These are phyloP conservation scores for Herpetomonas tarakana DNA, from an alignment of 208 protist genomes.

Conservation along the genomic window DNA sequence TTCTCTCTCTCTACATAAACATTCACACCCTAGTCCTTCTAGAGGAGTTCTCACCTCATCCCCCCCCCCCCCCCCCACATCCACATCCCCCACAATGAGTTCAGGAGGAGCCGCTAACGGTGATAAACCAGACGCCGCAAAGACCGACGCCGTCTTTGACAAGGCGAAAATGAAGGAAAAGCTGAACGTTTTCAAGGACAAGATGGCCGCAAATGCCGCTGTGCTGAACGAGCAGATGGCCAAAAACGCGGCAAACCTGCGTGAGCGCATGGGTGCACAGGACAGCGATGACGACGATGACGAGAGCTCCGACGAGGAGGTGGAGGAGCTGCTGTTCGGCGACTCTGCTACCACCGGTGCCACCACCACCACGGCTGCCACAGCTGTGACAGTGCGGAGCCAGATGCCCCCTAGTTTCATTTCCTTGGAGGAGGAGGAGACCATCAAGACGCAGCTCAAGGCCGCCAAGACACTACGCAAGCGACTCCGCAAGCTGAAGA, in stretches of 20 bases:
- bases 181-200: slow-evolving; percentile 17
- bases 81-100: too few relatives aligned
- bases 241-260: slow-evolving; percentile 4
- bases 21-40: too few relatives aligned
- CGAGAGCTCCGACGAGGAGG: slow-evolving; percentile 23
- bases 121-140: too few relatives aligned
- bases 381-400: slow-evolving; percentile 33
- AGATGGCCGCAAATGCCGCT: slow-evolving; percentile 10
- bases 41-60: too few relatives aligned
- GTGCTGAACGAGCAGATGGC: slow-evolving; percentile 14
- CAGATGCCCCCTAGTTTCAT: slow-evolving; percentile 24
- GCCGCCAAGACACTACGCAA: slow-evolving; percentile 20
- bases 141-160: too few relatives aligned
- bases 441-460: slow-evolving; percentile 26
- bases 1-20: too few relatives aligned
- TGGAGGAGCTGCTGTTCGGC: slow-evolving; percentile 18
- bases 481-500: slow-evolving; percentile 30
- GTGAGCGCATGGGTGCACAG: slow-evolving; percentile 6
- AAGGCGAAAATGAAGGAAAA: slow-evolving; percentile 7
- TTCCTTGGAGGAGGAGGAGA: slow-evolving; percentile 28
- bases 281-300: slow-evolving; percentile 25
- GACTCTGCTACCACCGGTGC: slow-evolving; percentile 1
- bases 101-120: too few relatives aligned
- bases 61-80: too few relatives aligned
- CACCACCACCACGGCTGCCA: slow-evolving; percentile 14